Evolutionary conservation across 805 yeast genomes (phyloP).

Genomic region (Sporopachydermia lactativora): DNA sequence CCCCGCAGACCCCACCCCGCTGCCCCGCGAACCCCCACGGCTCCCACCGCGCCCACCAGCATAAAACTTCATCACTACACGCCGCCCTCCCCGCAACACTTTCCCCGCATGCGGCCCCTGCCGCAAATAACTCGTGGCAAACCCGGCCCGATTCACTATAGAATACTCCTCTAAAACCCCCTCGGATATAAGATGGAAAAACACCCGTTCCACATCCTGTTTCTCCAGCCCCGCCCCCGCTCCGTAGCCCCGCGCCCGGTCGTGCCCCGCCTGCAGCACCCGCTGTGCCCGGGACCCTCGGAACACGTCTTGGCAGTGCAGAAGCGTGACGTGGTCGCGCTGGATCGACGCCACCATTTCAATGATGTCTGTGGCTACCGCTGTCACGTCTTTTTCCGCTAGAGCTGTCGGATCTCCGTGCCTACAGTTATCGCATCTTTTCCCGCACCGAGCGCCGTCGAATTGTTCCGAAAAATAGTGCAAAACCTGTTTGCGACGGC

Average conservation of each 20-base stretch:
- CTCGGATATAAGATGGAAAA: slow-evolving; percentile 60
- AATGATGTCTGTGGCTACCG: slow-evolving; percentile 42
- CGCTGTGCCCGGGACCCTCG: slow-evolving; percentile 57
- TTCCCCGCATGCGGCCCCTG: slow-evolving; percentile 41
- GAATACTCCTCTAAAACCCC: slow-evolving; percentile 58
- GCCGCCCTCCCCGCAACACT: slow-evolving; percentile 30
- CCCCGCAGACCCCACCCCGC: slow-evolving; percentile 1
- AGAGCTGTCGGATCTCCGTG: slow-evolving; percentile 26
- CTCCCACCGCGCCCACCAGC: slow-evolving; percentile 14
- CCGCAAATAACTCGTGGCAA: slow-evolving; percentile 61
- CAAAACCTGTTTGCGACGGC: slow-evolving; percentile 78
- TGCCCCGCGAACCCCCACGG: slow-evolving; percentile 9
- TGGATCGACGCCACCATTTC: slow-evolving; percentile 43
- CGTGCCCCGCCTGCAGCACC: slow-evolving; percentile 49
- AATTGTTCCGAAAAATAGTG: slow-evolving; percentile 84
- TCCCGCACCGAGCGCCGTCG: slow-evolving; percentile 46
- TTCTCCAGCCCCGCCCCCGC: slow-evolving; percentile 49
- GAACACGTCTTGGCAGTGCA: slow-evolving; percentile 72
- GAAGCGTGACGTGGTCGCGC: slow-evolving; percentile 46
- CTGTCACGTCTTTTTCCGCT: slow-evolving; percentile 54
- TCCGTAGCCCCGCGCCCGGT: slow-evolving; percentile 50
- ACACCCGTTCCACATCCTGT: slow-evolving; percentile 66
- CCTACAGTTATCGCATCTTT: slow-evolving; percentile 77
- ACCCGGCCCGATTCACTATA: slow-evolving; percentile 61
- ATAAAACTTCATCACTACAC: slow-evolving; percentile 39